Evolutionary conservation across 805 yeast species (phyloP), one percentile per base, ranked within the genome.

Genomic region (Saturnispora galanensis): DNA sequence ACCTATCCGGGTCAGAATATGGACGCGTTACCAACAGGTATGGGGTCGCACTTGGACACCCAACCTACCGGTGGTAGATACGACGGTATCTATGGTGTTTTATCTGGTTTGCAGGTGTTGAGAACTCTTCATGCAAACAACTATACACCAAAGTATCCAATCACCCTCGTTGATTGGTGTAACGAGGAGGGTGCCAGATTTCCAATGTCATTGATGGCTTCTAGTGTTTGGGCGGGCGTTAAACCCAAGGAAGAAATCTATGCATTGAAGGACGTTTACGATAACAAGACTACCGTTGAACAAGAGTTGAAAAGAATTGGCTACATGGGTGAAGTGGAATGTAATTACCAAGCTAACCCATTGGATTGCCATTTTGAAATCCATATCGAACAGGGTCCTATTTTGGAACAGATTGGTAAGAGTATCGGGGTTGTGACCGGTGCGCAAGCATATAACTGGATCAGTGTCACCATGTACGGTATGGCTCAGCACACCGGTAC

Each of bases 141-240:
- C 36, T 71, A 63, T 53, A 67, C 65, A 10, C 85, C 89, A n/a
- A 71, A 77, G 44, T 80, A 68, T 49, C 87, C 87, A 8, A 71
- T 81, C 45, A 78, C 81, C 5, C 68, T 78, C 4, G 70, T 81
- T 35, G 70, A 76, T 54, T 81, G 89, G 89, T 77, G 79, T 59
- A 81, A 81, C 55, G 89, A 81, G 56, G 89, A 81, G 63, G 89
- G 89, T 46, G 87, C 88, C 0, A 62, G 89, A 41, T 81, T 80
- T 55, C 84, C 87, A n/a, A 67, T 74, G 62, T 69, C 81, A 37
- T 70, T 78, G 58, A 79, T 81, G 74, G 73, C 82, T 2, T 74
- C 82, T 4, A 70, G 79, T 11, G 84, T 79, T 2, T 81, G 84
- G 84, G 76, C 84, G 3, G 82, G 74, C 10, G 58, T 63, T 26